phyloP scores from a whole-genome alignment of 257 asterid genomes.

The Leonotis leonurus region DNA sequence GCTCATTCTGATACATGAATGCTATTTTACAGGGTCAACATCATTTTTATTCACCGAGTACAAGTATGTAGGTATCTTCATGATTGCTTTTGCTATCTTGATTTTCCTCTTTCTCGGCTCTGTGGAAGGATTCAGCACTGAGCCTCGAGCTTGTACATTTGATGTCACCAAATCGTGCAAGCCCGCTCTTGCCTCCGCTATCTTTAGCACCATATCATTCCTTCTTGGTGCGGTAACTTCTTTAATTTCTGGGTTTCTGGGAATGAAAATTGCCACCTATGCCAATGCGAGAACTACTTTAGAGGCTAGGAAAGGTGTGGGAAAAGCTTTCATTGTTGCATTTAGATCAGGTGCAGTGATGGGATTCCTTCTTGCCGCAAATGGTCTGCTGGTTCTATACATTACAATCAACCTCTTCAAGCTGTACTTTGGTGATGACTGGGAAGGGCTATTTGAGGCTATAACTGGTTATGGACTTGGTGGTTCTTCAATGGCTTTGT shows the following conservation, averaged over 20 bases:
- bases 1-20: conserved; percentile 1
- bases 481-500: conserved; percentile 52
- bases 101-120: conserved; percentile 52
- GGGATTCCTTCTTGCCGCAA: conserved; percentile 54
- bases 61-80: conserved; percentile 44
- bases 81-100: conserved; percentile 36
- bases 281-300: conserved; percentile 44
- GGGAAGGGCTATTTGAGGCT: conserved; percentile 50
- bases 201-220: conserved; percentile 37
- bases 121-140: conserved; percentile 41
- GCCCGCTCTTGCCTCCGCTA: conserved; percentile 46
- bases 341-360: conserved; percentile 46
- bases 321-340: conserved; percentile 38
- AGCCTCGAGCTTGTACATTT: conserved; percentile 40
- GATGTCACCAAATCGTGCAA: conserved; percentile 33
- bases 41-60: conserved; percentile 46
- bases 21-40: conserved; percentile 38
- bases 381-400: conserved; percentile 38
- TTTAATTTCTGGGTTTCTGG: conserved; percentile 44
- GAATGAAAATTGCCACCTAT: conserved; percentile 51
- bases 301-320: conserved; percentile 44
- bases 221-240: conserved; percentile 44
- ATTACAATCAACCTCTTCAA: conserved; percentile 37
- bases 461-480: conserved; percentile 54
- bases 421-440: conserved; percentile 41